A percentile compares a stretch with the other conserved stretches of the same genome.
Evolutionary conservation across 768 basidiomycete genomes (phyloP).

Genomic region (Trametes cingulata): DNA sequence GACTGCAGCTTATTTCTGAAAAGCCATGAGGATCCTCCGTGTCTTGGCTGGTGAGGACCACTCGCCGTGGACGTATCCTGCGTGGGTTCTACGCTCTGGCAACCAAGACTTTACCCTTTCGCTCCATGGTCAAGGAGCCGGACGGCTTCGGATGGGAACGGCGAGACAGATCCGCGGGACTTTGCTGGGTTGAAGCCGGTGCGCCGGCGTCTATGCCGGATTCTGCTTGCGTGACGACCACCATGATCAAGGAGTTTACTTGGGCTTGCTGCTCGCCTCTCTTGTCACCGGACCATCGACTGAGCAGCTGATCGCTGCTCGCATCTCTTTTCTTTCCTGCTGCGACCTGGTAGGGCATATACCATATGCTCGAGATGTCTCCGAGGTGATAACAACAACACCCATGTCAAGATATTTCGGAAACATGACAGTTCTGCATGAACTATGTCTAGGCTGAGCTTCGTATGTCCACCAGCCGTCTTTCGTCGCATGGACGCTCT

Average conservation of each 20-base stretch:
- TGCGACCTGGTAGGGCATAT: background rate
- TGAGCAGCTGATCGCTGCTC: background rate
- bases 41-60: background rate
- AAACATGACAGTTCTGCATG: background rate
- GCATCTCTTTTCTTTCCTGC: background rate
- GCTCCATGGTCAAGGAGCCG: too few relatives aligned
- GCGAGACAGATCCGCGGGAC: too few relatives aligned
- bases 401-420: background rate
- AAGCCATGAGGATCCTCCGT: background rate
- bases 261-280: too few relatives aligned
- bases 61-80: background rate
- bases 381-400: background rate
- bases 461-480: too few relatives aligned
- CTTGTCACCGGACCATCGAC: background rate
- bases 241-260: too few relatives aligned
- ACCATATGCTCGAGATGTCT: background rate
- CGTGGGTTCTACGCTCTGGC: background rate
- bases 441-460: too few relatives aligned
- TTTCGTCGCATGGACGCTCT: too few relatives aligned
- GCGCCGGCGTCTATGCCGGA: too few relatives aligned
- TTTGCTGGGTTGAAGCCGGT: too few relatives aligned
- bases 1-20: background rate
- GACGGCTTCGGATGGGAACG: too few relatives aligned
- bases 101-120: too few relatives aligned
- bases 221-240: too few relatives aligned